These are phyloP conservation scores for Populus euphratica DNA, from an alignment of 345 rosid genomes.

Conservation along the genomic window DNA sequence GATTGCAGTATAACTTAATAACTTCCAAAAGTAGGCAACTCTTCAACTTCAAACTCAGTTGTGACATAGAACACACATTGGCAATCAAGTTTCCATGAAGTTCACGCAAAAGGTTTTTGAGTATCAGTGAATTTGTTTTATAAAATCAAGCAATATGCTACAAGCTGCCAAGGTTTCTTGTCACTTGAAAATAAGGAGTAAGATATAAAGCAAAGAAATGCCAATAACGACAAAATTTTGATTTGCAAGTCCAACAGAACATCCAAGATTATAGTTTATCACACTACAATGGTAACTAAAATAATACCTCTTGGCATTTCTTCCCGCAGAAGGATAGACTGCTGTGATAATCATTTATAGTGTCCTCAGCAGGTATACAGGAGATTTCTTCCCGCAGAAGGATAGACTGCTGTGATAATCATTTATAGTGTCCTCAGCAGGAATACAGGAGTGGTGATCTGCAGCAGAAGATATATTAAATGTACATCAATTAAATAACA, in stretches of 20 bases:
- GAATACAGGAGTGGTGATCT: slow-evolving; percentile 74
- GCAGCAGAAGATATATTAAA: slow-evolving; percentile 30
- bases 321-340: slow-evolving; percentile 64
- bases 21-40: neutral
- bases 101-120: neutral
- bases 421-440: slow-evolving; percentile 27
- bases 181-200: neutral
- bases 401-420: slow-evolving; percentile 28
- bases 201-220: neutral
- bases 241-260: neutral
- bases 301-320: slow-evolving; percentile 74
- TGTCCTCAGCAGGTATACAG: slow-evolving; percentile 44
- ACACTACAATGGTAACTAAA: neutral
- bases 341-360: slow-evolving; percentile 24
- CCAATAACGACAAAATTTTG: neutral
- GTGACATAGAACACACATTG: neutral
- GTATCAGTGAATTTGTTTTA: neutral
- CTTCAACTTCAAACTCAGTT: neutral
- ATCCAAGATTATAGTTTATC: neutral
- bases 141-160: neutral
- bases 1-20: neutral
- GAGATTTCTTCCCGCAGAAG: slow-evolving; percentile 70
- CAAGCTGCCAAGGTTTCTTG: neutral
- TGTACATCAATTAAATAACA: neutral
- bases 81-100: neutral